These are phyloP conservation scores for Lachnellula arida DNA, from an alignment of 2,329 filamentous ascomycete genomes.

Conservation along the genomic window DNA sequence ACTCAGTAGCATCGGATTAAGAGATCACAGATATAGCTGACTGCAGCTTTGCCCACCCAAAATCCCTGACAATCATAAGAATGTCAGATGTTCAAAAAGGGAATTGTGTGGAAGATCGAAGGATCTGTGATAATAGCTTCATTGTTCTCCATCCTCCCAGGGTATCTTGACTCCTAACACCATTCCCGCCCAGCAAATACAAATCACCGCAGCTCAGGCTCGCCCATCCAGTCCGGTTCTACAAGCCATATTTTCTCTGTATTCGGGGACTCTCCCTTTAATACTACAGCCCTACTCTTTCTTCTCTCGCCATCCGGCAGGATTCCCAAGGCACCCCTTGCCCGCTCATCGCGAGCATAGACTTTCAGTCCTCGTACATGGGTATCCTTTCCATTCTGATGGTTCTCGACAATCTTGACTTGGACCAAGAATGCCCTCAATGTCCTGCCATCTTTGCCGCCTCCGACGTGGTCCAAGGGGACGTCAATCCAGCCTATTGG, in stretches of 20 bases:
- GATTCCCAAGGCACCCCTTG: conserved; percentile 14
- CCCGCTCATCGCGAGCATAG: conserved; percentile 46
- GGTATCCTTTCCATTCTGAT: conserved; percentile 99
- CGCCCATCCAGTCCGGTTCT: conserved; percentile 33
- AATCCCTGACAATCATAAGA: too few species aligned
- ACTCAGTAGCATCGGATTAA: too few species aligned
- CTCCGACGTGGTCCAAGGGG: conserved; percentile 57
- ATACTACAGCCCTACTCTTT: neutral
- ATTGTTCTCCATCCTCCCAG: neutral
- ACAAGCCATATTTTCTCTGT: conserved; percentile 19
- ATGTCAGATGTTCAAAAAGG: too few species aligned
- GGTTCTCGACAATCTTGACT: conserved; percentile 88
- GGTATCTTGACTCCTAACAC: conserved; percentile 23
- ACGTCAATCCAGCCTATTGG: conserved; percentile 92
- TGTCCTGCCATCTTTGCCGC: conserved; percentile 60
- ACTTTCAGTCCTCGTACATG: conserved; percentile 91
- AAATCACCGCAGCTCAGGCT: conserved; percentile 30
- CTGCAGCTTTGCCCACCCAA: too few species aligned
- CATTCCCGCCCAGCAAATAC: neutral
- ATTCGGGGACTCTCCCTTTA: conserved; percentile 6
- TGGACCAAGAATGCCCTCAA: conserved; percentile 87
- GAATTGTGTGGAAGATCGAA: too few species aligned
- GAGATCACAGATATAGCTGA: too few species aligned
- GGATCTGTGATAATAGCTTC: too few species aligned
- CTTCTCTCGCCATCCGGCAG: conserved; percentile 9